Percentiles rank a stretch among this genome's conserved stretches.
These are phyloP conservation scores for Eucalyptus polyanthemos DNA, from an alignment of 345 rosid species.

Conservation along the genomic window DNA sequence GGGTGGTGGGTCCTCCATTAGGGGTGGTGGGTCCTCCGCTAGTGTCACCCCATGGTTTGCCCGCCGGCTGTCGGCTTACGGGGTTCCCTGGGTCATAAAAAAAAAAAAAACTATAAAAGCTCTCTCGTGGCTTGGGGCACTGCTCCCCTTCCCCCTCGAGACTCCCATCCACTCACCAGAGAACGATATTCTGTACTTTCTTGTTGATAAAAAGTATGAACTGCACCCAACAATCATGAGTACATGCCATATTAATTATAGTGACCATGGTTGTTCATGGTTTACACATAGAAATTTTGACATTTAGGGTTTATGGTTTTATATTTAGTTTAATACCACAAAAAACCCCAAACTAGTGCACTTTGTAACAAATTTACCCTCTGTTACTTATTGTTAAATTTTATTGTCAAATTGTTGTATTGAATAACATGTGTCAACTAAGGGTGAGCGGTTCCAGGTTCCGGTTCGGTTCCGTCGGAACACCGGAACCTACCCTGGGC, in stretches of 20 bases:
- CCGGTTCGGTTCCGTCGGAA: no score
- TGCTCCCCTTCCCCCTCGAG: background rate
- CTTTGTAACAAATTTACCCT: no score
- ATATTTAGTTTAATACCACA: background rate
- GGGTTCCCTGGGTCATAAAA: no score
- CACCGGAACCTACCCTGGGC: no score
- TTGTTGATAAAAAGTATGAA: no score
- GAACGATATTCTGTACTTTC: rapidly evolving
- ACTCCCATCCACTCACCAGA: background rate
- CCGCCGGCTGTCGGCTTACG: no score
- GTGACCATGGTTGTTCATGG: background rate
- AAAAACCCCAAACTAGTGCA: rapidly evolving
- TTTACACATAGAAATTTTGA: background rate
- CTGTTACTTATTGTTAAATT: rapidly evolving
- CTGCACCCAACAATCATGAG: background rate
- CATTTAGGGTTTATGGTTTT: background rate
- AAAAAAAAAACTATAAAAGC: background rate
- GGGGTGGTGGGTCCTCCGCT: no score
- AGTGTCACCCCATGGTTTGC: no score
- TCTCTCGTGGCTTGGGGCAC: background rate
- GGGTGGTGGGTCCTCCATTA: no score
- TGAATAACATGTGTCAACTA: background rate
- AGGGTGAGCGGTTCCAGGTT: no score
- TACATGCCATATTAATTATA: background rate
- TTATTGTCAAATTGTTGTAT: no score